Percentiles rank a stretch among this genome's conserved stretches.
Evolutionary conservation across 2,329 filamentous ascomycete genomes (phyloP).

Genomic region (Chaetomiaceae sp.): DNA sequence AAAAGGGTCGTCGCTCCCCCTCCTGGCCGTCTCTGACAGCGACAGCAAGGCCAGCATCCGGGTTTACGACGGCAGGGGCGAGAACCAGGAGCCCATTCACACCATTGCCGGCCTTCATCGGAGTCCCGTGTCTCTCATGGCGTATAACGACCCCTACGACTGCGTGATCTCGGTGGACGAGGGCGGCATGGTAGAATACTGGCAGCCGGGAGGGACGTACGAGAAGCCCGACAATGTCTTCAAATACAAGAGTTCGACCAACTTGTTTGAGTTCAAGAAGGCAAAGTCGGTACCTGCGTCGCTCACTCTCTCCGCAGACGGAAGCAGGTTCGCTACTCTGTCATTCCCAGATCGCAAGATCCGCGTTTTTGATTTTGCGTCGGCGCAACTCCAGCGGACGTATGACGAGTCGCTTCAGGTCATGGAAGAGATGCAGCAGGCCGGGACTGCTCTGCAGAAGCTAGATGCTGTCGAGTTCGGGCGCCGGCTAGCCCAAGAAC

Average conservation of each 20-base stretch:
- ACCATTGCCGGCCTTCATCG: conserved; percentile 75
- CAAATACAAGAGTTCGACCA: conserved; percentile 87
- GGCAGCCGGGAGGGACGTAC: conserved; percentile 72
- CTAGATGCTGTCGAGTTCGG: conserved; percentile 91
- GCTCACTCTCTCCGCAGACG: conserved; percentile 78
- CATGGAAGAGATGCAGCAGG: conserved; percentile 90
- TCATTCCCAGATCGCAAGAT: conserved; percentile 93
- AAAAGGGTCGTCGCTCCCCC: conserved; percentile 77
- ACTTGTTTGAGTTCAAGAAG: conserved; percentile 96
- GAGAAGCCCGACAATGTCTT: conserved; percentile 92
- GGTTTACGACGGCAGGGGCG: conserved; percentile 85
- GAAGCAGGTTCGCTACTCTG: conserved; percentile 78
- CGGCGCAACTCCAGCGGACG: conserved; percentile 80
- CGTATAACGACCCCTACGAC: conserved; percentile 81
- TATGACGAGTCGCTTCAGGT: conserved; percentile 93
- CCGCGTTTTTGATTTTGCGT: conserved; percentile 85
- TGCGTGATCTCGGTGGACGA: conserved; percentile 89
- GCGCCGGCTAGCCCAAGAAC: conserved; percentile 75
- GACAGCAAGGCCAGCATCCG: conserved; percentile 65
- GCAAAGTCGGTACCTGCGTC: conserved; percentile 78
- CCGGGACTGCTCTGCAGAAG: conserved; percentile 73
- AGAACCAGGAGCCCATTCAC: conserved; percentile 69
- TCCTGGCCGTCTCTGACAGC: conserved; percentile 72
- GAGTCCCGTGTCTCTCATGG: conserved; percentile 74
- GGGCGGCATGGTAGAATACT: conserved; percentile 94